phyloP scores from a whole-genome alignment of 352 stramenopile species.

The Phytophthora sp. region DNA sequence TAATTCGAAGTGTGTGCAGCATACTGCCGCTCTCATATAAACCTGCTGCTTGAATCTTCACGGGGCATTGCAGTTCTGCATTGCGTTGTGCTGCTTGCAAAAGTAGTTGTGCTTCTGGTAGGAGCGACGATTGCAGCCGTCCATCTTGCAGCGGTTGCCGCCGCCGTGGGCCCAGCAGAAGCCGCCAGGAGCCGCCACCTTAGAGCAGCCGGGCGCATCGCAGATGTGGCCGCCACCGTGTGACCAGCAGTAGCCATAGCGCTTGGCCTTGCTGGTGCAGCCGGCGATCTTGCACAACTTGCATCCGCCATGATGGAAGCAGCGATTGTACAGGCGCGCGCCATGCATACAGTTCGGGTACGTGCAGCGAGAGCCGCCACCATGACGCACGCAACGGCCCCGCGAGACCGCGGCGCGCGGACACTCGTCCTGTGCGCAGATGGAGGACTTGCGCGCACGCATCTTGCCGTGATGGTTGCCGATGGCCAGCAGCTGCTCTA shows the following conservation, averaged over 20 bases:
- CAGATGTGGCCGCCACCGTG: constrained; percentile 74
- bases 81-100: constrained; percentile 65
- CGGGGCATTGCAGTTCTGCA: constrained; percentile 12
- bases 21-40: constrained; percentile 23
- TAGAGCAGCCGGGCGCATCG: constrained; percentile 52
- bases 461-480: constrained; percentile 77
- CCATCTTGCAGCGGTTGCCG: constrained; percentile 71
- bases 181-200: constrained; percentile 68
- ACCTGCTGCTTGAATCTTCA: constrained; percentile 32
- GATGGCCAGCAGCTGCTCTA: constrained; percentile 57
- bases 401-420: constrained; percentile 55
- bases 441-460: constrained; percentile 64
- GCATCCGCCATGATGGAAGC: constrained; percentile 71
- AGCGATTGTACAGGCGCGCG: constrained; percentile 65
- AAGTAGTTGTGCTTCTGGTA: constrained; percentile 77
- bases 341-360: constrained; percentile 66
- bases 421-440: constrained; percentile 64
- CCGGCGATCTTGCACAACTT: constrained; percentile 68
- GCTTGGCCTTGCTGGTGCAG: constrained; percentile 73
- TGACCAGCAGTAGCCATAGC: constrained; percentile 76
- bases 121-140: constrained; percentile 72
- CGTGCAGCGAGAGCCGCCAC: constrained; percentile 61
- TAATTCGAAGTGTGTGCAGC: constrained; percentile 23
- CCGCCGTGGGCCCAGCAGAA: constrained; percentile 78
- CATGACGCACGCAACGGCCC: constrained; percentile 61